Evolutionary conservation across 2,329 filamentous ascomycete species (phyloP).

Genomic region (Pseudocercospora eumusae): DNA sequence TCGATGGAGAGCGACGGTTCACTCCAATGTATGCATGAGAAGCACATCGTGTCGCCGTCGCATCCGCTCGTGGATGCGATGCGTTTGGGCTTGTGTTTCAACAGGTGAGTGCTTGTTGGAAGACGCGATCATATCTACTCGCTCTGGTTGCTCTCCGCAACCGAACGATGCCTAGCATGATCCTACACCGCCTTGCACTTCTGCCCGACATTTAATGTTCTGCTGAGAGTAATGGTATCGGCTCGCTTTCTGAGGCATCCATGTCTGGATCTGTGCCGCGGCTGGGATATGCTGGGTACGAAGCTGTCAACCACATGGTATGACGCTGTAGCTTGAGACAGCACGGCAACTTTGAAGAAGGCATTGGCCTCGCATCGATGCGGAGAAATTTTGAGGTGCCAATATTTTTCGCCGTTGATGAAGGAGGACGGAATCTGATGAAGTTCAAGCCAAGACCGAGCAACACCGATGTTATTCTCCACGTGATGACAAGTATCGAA

Average conservation of each 20-base stretch:
- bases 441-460: too few species aligned
- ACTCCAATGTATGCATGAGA: constrained; percentile 5
- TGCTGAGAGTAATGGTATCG: background rate
- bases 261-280: background rate
- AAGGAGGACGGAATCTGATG: too few species aligned
- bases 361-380: background rate
- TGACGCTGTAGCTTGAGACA: background rate
- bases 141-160: background rate
- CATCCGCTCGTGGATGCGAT: background rate
- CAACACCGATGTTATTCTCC: too few species aligned
- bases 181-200: constrained; percentile 9
- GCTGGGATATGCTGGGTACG: background rate
- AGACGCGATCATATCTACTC: background rate
- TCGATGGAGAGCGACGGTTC: constrained; percentile 5
- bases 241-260: background rate
- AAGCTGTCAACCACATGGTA: constrained; percentile 3
- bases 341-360: background rate
- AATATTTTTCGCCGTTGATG: too few species aligned
- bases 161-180: background rate
- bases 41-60: background rate
- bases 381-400: background rate
- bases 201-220: background rate
- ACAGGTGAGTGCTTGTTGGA: constrained; percentile 5
- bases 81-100: constrained; percentile 1
- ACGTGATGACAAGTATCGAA: too few species aligned